Evolutionary conservation across 345 rosid species (phyloP), one percentile per base, ranked within the genome.

Genomic region (Camelina laxa): DNA sequence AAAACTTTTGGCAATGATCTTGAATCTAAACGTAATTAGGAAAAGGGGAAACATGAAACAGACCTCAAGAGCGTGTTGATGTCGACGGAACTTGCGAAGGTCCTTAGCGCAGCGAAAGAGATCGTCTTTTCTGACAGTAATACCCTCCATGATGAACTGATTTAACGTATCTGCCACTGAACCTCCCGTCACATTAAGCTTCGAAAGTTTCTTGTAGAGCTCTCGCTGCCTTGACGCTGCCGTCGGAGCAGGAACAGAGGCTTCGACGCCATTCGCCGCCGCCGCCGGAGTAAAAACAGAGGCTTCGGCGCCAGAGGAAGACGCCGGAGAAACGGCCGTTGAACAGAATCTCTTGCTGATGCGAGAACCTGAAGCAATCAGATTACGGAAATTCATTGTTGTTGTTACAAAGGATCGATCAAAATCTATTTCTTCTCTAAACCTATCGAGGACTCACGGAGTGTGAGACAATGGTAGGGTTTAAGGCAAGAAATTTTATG

Each of bases 51-150:
- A 27, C 30, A 27, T 4, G 30, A 27, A 27, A 27, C 30, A 27
- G 57, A 91, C 98, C 93, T 93, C 89, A 44, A 88, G 88, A 21
- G 91, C 92, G 60, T 86, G 86, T 48, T 85, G 71, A 76, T 74
- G 80, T 20, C 84, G 85, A 17, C 83, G 76, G 75, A 80, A 87
- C 60, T 69, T 85, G 80, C 96, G 96, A 41, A 93, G 88, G 66
- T 77, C 75, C 58, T 45, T 86, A 67, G 85, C 65, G 78, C 84
- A 85, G 12, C 78, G 69, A 65, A 54, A 45, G 19, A 89, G 91
- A 36, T 81, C 85, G 27, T 9, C 35, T 74, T 86, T 91, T 31
- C 65, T 69, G 60, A 86, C 35, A 12, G 64, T 7, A 11, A 72
- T 78, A 2, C 91, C 96, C 31, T 93, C 95, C 96, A 79, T 75